Percentiles rank a stretch among this genome's conserved stretches.
Conservation (phyloP, 805 yeast species). For the Spathaspora gorwiae region DNA sequence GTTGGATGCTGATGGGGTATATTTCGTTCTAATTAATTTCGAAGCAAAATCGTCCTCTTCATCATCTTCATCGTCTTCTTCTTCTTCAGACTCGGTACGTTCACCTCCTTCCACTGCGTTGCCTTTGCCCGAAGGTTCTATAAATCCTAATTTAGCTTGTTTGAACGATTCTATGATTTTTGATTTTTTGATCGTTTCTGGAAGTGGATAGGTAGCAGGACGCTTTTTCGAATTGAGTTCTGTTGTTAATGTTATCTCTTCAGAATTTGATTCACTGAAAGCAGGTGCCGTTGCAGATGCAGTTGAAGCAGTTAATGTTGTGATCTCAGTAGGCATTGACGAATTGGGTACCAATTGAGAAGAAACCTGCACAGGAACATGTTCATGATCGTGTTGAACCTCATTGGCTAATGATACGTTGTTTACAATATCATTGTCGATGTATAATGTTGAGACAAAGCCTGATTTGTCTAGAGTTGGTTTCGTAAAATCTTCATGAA, state of each 20-base stretch:
- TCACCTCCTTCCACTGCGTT: not conserved
- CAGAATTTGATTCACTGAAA: not conserved
- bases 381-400: not conserved
- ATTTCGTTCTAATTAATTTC: slow-evolving; percentile 4
- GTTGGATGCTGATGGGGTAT: slow-evolving; percentile 2
- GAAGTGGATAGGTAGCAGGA: not conserved
- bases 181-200: slow-evolving; percentile 4
- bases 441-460: not conserved
- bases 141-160: slow-evolving; percentile 4
- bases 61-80: not conserved
- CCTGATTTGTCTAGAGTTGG: not conserved
- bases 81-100: not conserved
- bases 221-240: not conserved
- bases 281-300: not conserved
- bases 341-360: not conserved
- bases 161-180: slow-evolving; percentile 6
- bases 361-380: not conserved
- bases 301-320: not conserved
- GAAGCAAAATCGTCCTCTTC: slow-evolving; percentile 5
- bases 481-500: not conserved
- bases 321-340: not conserved
- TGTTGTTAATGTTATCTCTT: no score
- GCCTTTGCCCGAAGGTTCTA: slow-evolving; percentile 1
- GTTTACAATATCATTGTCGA: not conserved
- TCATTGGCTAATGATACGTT: no score